phyloP scores from a whole-genome alignment of 805 yeast genomes.

The Cyberlindnera xylosilytica region DNA sequence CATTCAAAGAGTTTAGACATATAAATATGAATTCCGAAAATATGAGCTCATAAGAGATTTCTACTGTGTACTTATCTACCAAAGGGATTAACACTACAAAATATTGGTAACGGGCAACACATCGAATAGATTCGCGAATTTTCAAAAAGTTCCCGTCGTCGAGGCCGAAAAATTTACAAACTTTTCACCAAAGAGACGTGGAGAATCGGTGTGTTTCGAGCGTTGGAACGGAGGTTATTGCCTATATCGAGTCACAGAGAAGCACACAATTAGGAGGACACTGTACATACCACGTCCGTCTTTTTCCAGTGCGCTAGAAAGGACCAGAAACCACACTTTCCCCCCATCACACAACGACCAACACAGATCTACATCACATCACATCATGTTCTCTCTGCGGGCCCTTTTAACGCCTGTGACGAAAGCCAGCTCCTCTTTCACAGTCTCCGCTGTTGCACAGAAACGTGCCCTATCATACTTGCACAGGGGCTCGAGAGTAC shows the following conservation, averaged over 20 bases:
- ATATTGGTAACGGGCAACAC: not conserved
- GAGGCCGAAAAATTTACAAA: slow-evolving; percentile 1
- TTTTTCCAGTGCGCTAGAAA: not conserved
- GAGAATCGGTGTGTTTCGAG: not conserved
- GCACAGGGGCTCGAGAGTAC: slow-evolving; percentile 50
- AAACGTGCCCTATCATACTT: slow-evolving; percentile 35
- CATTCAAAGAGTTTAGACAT: no score
- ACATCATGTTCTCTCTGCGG: slow-evolving; percentile 17
- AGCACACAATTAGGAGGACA: not conserved
- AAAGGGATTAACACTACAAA: not conserved
- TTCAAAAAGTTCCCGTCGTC: not conserved
- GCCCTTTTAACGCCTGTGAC: slow-evolving; percentile 6
- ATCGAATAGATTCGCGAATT: slow-evolving; percentile 6
- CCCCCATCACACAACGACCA: not conserved
- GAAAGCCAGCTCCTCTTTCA: not conserved
- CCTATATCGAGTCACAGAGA: not conserved
- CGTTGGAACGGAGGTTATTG: not conserved
- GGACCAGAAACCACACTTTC: not conserved
- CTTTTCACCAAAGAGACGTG: not conserved
- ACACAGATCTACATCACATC: not conserved
- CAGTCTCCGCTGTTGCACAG: not conserved
- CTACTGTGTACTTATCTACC: no score
- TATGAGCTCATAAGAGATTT: no score
- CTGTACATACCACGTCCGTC: not conserved
- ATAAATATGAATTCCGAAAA: no score